Evolutionary conservation across 176 grass and related monocot genomes (phyloP).

Genomic region (Aegilops longissima): DNA sequence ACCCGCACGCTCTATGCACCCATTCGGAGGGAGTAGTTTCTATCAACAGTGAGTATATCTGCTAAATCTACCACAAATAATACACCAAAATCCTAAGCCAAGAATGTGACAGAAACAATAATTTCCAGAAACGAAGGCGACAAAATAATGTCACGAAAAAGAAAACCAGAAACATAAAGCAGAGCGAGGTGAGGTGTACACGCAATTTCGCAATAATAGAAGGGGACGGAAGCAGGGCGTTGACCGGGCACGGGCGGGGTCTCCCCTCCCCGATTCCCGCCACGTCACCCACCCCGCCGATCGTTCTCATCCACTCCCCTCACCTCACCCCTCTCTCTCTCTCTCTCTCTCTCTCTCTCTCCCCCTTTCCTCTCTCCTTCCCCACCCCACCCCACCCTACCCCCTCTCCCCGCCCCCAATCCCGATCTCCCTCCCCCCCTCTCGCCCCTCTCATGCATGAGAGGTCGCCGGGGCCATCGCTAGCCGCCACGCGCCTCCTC

Average conservation of each 20-base stretch:
- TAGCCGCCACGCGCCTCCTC: slow-evolving; percentile 14
- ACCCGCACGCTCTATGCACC: too few species aligned
- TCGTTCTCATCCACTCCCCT: slow-evolving; percentile 44
- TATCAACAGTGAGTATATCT: too few species aligned
- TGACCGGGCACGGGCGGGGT: slow-evolving; percentile 18
- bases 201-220: slow-evolving; percentile 3
- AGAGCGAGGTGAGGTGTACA: not conserved
- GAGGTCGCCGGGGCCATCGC: slow-evolving; percentile 29
- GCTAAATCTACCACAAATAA: not conserved
- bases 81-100: not conserved
- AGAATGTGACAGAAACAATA: not conserved
- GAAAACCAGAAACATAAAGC: not conserved
- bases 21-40: too few species aligned
- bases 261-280: not conserved
- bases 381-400: not conserved
- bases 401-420: not conserved
- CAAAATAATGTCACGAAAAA: not conserved
- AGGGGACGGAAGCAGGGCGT: slow-evolving; percentile 4
- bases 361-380: not conserved
- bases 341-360: not conserved
- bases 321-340: not conserved
- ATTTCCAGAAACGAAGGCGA: not conserved
- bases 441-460: slow-evolving; percentile 14
- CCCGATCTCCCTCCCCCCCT: not conserved
- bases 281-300: slow-evolving; percentile 35